Base-by-base conservation (phyloP, 2,329 filamentous ascomycete species). In the Passalora sequoiae region DNA sequence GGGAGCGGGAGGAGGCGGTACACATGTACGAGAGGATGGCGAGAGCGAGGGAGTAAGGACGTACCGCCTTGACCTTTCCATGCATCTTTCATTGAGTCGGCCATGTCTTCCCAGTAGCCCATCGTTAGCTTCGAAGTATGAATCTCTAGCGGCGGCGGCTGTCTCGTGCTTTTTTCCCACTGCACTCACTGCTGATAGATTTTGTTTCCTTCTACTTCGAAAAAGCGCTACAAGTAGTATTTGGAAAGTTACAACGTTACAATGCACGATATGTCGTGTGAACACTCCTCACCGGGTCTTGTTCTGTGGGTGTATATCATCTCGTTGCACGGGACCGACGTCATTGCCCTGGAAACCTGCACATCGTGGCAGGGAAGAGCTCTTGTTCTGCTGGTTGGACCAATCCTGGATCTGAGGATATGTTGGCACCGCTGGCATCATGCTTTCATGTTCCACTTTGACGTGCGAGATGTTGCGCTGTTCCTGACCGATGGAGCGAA, bases 71-170 rank as follows among this genome's bases (percentile, higher is more conserved):
- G 43, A 6, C 59, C 58, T 33, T 59, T 59, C 47, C 59, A 50
- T n/a, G 59, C 59, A 24, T 60, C 51, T 42, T 49, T 54, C 58
- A 61, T 61, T 24, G 47, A 41, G 33, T 55, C 47, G 24, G 49
- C 48, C 51, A 57, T 53, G 3, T 46, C 47, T 22, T 35, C 36
- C 16, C 49, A 47, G 16, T 44, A 55, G n/a, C 27, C 33, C 33
- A 36, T 36, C 9, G 38, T 27, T 12, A 27, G 24, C 24, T 27
- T 27, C 12, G 6, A 12, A 27, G 12, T 7, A 12, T 27, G 12
- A 27, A 27, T 12, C 12, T 12, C 24, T 27, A 7, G 24, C 6
- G 24, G 6, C 24, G 24, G 6, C 6, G 24, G 12, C 24, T 7
- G 6, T 27, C 24, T 7, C 24, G 24, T 7, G 6, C 24, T 12